A percentile compares a stretch with the other conserved stretches of the same genome.
Evolutionary conservation across 2,329 filamentous ascomycete species (phyloP).

Genomic region (Diplodia mutila): DNA sequence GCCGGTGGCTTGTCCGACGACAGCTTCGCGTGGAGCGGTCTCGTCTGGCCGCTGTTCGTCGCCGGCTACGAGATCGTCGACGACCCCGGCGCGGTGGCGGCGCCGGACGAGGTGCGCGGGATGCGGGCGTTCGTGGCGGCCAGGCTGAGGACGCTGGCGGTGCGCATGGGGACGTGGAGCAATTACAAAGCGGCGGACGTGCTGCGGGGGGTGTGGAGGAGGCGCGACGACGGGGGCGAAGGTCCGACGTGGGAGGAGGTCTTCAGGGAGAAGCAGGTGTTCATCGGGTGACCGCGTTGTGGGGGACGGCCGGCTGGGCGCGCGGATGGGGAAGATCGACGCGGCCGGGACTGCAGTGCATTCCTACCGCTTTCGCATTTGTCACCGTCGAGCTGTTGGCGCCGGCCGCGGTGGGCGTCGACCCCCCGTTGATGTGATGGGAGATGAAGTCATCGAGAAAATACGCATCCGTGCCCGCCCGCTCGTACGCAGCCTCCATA

Average conservation of each 20-base stretch:
- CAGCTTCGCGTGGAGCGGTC: not conserved
- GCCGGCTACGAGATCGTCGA: not conserved
- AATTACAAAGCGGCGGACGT: not conserved
- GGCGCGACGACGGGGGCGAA: not conserved
- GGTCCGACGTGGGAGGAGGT: not conserved
- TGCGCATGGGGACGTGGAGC: not conserved
- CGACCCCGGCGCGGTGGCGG: no score
- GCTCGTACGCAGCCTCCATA: not conserved
- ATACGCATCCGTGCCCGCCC: not conserved
- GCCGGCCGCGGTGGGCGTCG: not conserved
- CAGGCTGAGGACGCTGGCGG: not conserved
- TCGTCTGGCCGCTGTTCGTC: not conserved
- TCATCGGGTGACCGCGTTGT: not conserved
- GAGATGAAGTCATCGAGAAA: not conserved
- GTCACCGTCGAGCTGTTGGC: not conserved
- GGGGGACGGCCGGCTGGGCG: no score
- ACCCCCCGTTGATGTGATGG: not conserved
- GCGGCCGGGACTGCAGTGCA: no score
- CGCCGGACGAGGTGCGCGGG: not conserved
- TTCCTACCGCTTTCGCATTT: not conserved
- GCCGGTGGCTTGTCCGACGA: not conserved
- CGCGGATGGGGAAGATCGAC: no score
- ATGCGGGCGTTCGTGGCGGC: not conserved
- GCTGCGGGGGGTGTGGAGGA: not conserved
- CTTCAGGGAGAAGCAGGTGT: not conserved